Evolutionary conservation across 768 basidiomycete species (phyloP).

Genomic region (Lepiota venenata): DNA sequence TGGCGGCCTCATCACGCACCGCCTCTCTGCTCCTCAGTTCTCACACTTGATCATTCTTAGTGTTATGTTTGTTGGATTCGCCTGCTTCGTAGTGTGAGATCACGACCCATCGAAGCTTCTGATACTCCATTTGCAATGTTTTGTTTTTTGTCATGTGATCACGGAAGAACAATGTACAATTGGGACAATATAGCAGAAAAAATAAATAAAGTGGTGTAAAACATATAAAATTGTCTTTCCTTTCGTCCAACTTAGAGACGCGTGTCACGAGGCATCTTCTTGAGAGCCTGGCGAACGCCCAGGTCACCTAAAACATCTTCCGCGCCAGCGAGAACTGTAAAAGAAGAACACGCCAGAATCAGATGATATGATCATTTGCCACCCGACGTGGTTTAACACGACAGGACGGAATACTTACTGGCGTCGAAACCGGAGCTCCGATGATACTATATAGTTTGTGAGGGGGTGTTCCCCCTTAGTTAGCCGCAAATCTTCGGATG

Average conservation of each 20-base stretch:
- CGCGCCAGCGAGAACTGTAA: constrained; percentile 61
- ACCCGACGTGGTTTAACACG: neutral
- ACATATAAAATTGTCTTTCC: neutral
- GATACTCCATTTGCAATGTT: neutral
- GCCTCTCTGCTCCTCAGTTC: constrained; percentile 7
- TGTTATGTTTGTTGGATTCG: neutral
- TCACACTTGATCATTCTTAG: constrained; percentile 5
- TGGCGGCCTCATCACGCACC: neutral
- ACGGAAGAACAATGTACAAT: too few species aligned
- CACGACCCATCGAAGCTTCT: neutral
- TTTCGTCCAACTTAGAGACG: constrained; percentile 18
- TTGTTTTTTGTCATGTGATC: neutral
- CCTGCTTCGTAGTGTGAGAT: neutral
- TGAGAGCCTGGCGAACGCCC: constrained; percentile 29
- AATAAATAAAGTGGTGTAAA: neutral
- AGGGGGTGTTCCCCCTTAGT: neutral
- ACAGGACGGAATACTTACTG: constrained; percentile 35
- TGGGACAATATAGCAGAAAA: too few species aligned
- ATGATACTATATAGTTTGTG: constrained; percentile 55
- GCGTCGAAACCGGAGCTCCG: constrained; percentile 83
- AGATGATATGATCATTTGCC: neutral
- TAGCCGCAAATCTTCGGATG: neutral
- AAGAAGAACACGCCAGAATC: constrained; percentile 11
- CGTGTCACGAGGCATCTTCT: constrained; percentile 30
- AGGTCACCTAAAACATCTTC: constrained; percentile 30